phyloP scores from a whole-genome alignment of 1,284 basidiomycete genomes.

The Somion occarium region DNA sequence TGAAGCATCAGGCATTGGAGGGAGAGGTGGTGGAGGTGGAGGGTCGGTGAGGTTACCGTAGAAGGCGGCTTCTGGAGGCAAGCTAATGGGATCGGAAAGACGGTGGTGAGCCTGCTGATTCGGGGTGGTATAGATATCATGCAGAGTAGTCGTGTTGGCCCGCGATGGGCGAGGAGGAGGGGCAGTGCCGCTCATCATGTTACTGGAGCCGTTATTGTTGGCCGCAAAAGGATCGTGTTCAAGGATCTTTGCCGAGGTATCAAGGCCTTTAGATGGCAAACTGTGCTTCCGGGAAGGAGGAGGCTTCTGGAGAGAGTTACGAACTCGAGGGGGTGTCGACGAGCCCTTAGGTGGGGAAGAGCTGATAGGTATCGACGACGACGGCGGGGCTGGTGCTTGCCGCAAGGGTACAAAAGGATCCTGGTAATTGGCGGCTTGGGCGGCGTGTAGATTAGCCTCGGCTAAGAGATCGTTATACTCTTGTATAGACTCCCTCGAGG shows the following conservation, averaged over 20 bases:
- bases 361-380: conserved; percentile 28
- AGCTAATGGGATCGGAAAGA: conserved; percentile 43
- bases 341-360: conserved; percentile 23
- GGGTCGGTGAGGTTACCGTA: conserved; percentile 19
- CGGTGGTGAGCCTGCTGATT: conserved; percentile 38
- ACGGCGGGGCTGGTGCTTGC: conserved; percentile 49
- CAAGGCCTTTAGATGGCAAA: conserved; percentile 28
- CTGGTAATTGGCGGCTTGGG: conserved; percentile 41
- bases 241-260: conserved; percentile 17
- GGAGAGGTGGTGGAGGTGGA: conserved; percentile 21
- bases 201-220: conserved; percentile 13
- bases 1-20: conserved; percentile 16
- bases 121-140: conserved; percentile 56
- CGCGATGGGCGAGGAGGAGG: conserved; percentile 75
- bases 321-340: conserved; percentile 22
- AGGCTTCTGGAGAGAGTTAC: conserved; percentile 57
- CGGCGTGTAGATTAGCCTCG: conserved; percentile 54
- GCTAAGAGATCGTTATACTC: conserved; percentile 68
- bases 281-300: conserved; percentile 49
- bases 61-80: conserved; percentile 29
- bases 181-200: conserved; percentile 34
- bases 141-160: conserved; percentile 74
- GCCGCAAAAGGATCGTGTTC: conserved; percentile 60
- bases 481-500: conserved; percentile 54
- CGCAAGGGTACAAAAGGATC: conserved; percentile 46